Evolutionary conservation across 1,284 basidiomycete species (phyloP).

Genomic region (Malassezia brasiliensis): DNA sequence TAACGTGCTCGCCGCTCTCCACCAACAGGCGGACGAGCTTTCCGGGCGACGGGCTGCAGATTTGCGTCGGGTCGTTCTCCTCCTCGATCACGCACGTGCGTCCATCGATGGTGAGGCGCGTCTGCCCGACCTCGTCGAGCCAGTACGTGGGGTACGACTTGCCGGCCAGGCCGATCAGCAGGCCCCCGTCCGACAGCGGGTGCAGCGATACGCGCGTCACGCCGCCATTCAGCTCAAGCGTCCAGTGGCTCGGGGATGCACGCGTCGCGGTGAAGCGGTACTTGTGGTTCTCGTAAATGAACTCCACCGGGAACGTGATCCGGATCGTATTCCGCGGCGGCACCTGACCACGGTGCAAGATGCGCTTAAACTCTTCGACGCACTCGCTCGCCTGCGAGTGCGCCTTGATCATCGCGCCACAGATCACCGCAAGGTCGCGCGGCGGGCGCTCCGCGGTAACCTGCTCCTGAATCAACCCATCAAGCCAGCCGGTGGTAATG

Average conservation of each 20-base stretch:
- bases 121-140: constrained; percentile 79
- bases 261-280: constrained; percentile 94
- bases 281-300: constrained; percentile 86
- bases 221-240: constrained; percentile 84
- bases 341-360: constrained; percentile 95
- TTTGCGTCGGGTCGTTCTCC: constrained; percentile 97
- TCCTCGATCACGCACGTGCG: constrained; percentile 98
- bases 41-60: constrained; percentile 89
- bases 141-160: constrained; percentile 96
- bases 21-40: constrained; percentile 92
- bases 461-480: constrained; percentile 86
- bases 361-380: constrained; percentile 83
- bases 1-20: constrained; percentile 92
- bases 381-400: constrained; percentile 80
- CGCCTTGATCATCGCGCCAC: constrained; percentile 87
- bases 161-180: constrained; percentile 81
- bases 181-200: constrained; percentile 84
- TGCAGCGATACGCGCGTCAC: constrained; percentile 49
- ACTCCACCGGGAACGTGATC: constrained; percentile 89
- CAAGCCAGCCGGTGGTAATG: constrained; percentile 97
- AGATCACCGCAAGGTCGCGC: constrained; percentile 80
- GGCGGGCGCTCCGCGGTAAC: constrained; percentile 95
- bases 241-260: constrained; percentile 78
- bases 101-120: constrained; percentile 75
- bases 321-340: constrained; percentile 87